Evolutionary conservation across 164 flowering plant genomes (phyloP), one percentile per base, ranked within the genome.

Genomic region (Santalum album): DNA sequence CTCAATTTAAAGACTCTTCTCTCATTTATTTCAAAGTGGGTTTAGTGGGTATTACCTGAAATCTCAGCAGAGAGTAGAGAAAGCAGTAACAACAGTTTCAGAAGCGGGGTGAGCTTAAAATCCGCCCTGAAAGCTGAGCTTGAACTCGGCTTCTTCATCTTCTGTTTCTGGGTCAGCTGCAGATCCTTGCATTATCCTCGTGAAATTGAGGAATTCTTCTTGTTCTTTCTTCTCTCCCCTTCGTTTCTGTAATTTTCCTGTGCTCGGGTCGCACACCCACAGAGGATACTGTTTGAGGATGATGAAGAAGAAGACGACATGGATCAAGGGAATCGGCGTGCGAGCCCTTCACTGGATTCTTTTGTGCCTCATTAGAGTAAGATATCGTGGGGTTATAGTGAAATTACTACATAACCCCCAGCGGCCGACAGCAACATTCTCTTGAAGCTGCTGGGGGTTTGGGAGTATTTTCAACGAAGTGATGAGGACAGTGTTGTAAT

Each of bases 121-220:
- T 35, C 52, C 56, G 74, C 84, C 90, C 81, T 84, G 61, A 69
- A 59, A 71, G 75, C 62, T 63, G 53, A 63, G 65, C 39, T 64
- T 53, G 60, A 74, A 71, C 55, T 67, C 58, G 36, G 62, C 55
- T 64, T 55, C 67, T 61, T 61, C 76, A 62, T 71, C 77, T 53
- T 71, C 68, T 56, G 68, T 43, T 46, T 69, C 74, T 43, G 65
- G 47, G 53, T 75, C 78, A 62, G 70, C 65, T 57, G 24, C 55
- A 65, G 67, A 72, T 51, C 63, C 67, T 73, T 69, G 74, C 82
- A 78, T 74, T 71, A 74, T 75, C 72, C 63, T 73, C 20, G 53
- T 14, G 42, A 45, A 19, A 10, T 21, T 20, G 25, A 45, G 25
- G 21, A 45, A 45, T 45, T 22, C 7, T 45, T 2, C n/a, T n/a